Evolutionary conservation across 106 monocot genomes (phyloP).

Genomic region (Dioscorea zingiberensis): DNA sequence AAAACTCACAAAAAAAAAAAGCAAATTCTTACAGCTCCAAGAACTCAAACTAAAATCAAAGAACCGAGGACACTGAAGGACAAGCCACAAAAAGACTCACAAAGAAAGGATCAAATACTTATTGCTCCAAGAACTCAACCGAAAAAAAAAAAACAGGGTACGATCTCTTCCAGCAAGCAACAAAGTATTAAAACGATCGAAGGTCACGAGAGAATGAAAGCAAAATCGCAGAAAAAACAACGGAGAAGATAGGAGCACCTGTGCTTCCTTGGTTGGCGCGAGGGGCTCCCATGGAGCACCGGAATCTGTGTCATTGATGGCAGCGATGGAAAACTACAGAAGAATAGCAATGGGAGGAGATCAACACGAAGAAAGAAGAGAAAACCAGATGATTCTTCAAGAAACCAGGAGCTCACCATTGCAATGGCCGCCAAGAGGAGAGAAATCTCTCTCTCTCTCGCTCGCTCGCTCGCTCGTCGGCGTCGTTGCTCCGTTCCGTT

Average conservation of each 20-base stretch:
- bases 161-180: too few species aligned
- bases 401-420: background rate
- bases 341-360: background rate
- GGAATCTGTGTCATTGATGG: slow-evolving; percentile 82
- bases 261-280: slow-evolving; percentile 95
- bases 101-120: background rate
- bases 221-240: background rate
- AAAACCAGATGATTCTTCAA: background rate
- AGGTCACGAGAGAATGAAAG: background rate
- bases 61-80: too few species aligned
- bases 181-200: background rate
- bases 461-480: background rate
- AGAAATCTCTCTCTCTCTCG: slow-evolving; percentile 1
- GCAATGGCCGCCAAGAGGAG: background rate
- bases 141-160: too few species aligned
- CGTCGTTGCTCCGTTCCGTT: background rate
- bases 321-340: slow-evolving; percentile 85
- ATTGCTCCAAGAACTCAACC: background rate
- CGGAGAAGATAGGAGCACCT: slow-evolving; percentile 19
- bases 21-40: background rate
- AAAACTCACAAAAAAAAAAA: background rate
- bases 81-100: too few species aligned
- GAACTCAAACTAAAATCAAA: too few species aligned
- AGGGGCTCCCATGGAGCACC: slow-evolving; percentile 74
- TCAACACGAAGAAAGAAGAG: background rate